Conservation (phyloP, 495 filamentous ascomycete species). For the Penicillium chermesinum region DNA sequence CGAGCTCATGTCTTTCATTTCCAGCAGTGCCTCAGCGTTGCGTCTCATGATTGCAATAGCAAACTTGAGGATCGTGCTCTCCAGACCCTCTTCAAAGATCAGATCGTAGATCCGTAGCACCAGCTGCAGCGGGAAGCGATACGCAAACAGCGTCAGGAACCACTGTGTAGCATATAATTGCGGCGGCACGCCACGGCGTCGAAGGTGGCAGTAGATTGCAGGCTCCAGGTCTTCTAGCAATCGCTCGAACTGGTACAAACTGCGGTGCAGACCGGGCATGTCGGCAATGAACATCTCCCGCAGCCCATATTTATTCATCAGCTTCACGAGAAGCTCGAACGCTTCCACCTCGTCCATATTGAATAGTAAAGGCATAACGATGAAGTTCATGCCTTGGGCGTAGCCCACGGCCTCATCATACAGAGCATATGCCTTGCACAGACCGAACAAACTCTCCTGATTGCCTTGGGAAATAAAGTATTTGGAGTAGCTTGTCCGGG, state of each 20-base stretch:
- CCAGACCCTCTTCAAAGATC: slow-evolving; percentile 90
- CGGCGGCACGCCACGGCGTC: slow-evolving; percentile 78
- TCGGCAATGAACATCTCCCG: slow-evolving; percentile 92
- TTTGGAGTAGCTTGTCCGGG: slow-evolving; percentile 93
- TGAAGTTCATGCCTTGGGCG: slow-evolving; percentile 98
- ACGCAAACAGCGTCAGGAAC: slow-evolving; percentile 98
- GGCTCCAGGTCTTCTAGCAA: slow-evolving; percentile 92
- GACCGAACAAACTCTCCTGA: slow-evolving; percentile 88
- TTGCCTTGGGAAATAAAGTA: slow-evolving; percentile 81
- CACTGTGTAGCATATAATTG: slow-evolving; percentile 97
- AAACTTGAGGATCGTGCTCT: slow-evolving; percentile 85
- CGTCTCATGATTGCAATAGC: slow-evolving; percentile 93
- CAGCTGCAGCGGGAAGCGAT: slow-evolving; percentile 93
- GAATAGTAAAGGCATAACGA: slow-evolving; percentile 95
- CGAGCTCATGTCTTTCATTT: slow-evolving; percentile 82
- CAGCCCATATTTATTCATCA: slow-evolving; percentile 96
- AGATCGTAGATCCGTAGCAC: slow-evolving; percentile 96
- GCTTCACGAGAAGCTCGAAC: slow-evolving; percentile 82
- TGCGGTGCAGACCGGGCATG: slow-evolving; percentile 92
- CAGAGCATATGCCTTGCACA: slow-evolving; percentile 96
- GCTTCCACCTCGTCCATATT: slow-evolving; percentile 98
- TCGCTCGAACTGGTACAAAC: slow-evolving; percentile 91
- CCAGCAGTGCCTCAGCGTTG: slow-evolving; percentile 72
- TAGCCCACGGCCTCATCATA: slow-evolving; percentile 95
- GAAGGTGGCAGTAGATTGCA: slow-evolving; percentile 90